Conservation (phyloP, 768 basidiomycete genomes). For the Pholiota microspora region DNA sequence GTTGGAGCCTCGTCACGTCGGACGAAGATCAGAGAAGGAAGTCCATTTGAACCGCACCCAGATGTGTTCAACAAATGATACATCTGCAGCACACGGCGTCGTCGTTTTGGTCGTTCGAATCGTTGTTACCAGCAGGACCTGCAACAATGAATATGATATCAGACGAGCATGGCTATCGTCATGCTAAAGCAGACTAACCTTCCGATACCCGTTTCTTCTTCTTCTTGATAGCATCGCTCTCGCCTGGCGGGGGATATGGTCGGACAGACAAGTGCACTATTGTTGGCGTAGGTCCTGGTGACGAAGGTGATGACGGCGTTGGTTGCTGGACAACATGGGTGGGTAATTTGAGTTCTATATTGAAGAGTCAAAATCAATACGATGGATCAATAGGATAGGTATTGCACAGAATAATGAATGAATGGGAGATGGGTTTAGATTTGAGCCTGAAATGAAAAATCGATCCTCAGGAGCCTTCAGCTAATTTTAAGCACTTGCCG, state of each 20-base stretch:
- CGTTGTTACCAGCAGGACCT: conserved; percentile 15
- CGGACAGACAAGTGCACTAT: conserved; percentile 79
- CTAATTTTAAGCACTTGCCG: background rate
- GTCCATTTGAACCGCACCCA: background rate
- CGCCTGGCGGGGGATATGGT: conserved; percentile 48
- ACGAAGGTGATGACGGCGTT: conserved; percentile 19
- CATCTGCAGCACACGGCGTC: conserved; percentile 25
- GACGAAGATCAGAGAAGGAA: background rate
- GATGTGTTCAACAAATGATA: conserved; percentile 21
- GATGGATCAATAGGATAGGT: background rate
- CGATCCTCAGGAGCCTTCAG: too few species aligned
- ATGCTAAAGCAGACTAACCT: conserved; percentile 22
- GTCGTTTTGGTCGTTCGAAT: conserved; percentile 8
- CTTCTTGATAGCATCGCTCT: conserved; percentile 55
- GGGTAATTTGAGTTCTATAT: conserved; percentile 39
- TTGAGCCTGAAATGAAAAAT: too few species aligned
- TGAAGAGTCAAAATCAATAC: background rate
- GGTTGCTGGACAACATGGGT: conserved; percentile 30
- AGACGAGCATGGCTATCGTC: background rate
- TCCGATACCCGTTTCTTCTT: conserved; percentile 38
- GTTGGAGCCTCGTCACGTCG: background rate
- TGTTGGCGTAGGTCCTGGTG: conserved; percentile 42
- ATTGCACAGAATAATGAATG: too few species aligned
- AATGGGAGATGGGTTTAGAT: too few species aligned
- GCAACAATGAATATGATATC: background rate